These are phyloP conservation scores for Wallacemonas sp. DNA, from an alignment of 208 protist species.

Conservation along the genomic window DNA sequence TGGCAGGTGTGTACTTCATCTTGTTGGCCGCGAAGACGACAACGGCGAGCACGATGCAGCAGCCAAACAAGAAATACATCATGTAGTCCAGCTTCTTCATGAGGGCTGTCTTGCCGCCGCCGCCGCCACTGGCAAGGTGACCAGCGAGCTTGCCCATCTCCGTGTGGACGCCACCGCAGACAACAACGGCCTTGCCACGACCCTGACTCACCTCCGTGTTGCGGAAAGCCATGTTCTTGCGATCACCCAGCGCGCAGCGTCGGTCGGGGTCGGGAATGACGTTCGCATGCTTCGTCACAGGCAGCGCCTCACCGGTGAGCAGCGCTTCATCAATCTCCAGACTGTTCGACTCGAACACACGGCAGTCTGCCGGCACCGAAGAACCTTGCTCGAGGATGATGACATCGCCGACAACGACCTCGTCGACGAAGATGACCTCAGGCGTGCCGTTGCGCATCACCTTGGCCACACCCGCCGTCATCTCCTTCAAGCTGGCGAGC, in stretches of 20 bases:
- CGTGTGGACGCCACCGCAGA: conserved; percentile 65
- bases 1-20: conserved; percentile 55
- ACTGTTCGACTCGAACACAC: conserved; percentile 88
- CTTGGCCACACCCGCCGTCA: conserved; percentile 83
- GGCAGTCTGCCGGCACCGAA: conserved; percentile 93
- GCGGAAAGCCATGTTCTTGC: conserved; percentile 90
- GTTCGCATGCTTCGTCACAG: conserved; percentile 78
- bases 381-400: conserved; percentile 92
- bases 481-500: conserved; percentile 79
- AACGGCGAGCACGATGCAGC: conserved; percentile 67
- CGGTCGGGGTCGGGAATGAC: conserved; percentile 75
- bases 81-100: conserved; percentile 87
- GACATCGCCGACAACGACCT: conserved; percentile 97
- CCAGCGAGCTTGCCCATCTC: conserved; percentile 90
- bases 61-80: conserved; percentile 87
- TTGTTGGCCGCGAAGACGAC: conserved; percentile 85
- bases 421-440: conserved; percentile 89
- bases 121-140: conserved; percentile 39
- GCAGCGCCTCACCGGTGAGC: conserved; percentile 92
- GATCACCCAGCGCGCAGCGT: conserved; percentile 77
- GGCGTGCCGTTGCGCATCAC: conserved; percentile 92
- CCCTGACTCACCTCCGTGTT: conserved; percentile 87
- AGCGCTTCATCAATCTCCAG: conserved; percentile 92
- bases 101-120: conserved; percentile 61
- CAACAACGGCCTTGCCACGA: conserved; percentile 77